A percentile compares a stretch with the other conserved stretches of the same genome.
phyloP scores from a whole-genome alignment of 306 rosid genomes.

The Cucumis sativus region Cucumber_9930_V3 NC_026657.2:31083001-31083500 shows the following conservation, averaged over 20 bases:
- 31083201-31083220: conserved; percentile 56
- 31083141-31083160: conserved; percentile 1
- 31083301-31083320: conserved; percentile 98
- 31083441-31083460: background rate
- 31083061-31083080: background rate
- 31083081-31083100: background rate
- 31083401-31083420: background rate
- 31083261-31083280: conserved; percentile 17
- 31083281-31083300: conserved; percentile 80
- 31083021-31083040: background rate
- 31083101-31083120: conserved; percentile 1
- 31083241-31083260: conserved; percentile 88
- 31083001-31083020: background rate
- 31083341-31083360: conserved; percentile 98
- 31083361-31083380: conserved; percentile 1
- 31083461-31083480: background rate
- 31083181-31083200: conserved; percentile 4
- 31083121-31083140: conserved; percentile 6
- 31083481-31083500: too few relatives aligned
- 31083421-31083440: background rate
- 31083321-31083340: conserved; percentile 83
- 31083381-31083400: background rate
- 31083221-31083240: conserved; percentile 99
- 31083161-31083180: background rate
- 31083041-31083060: background rate